These are phyloP conservation scores for Tothia fuscella DNA, from an alignment of 2,329 filamentous ascomycete genomes.

Conservation along the genomic window DNA sequence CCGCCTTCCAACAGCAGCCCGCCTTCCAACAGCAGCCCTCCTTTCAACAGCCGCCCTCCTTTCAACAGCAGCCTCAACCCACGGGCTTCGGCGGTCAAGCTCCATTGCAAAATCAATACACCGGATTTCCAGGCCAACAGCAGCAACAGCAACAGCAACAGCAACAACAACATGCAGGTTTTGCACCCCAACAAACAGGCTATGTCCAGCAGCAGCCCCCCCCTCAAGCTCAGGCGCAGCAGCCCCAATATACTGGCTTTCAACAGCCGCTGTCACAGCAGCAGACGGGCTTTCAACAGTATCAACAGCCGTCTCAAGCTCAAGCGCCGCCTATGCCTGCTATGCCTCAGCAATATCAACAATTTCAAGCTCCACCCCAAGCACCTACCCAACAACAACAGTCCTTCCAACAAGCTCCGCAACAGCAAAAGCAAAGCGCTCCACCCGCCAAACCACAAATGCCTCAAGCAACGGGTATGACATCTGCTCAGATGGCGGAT, in stretches of 20 bases:
- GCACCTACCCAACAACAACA: conserved; percentile 25
- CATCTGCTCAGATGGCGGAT: conserved; percentile 51
- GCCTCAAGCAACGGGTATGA: conserved; percentile 50
- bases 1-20: conserved; percentile 29
- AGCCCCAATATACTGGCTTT: conserved; percentile 59
- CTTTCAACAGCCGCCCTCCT: conserved; percentile 45
- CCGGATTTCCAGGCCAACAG: conserved; percentile 42
- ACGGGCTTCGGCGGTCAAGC: conserved; percentile 31
- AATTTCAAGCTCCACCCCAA: conserved; percentile 17
- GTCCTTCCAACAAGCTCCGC: conserved; percentile 14
- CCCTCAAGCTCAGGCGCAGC: conserved; percentile 45
- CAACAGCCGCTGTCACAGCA: conserved; percentile 37
- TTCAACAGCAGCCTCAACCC: conserved; percentile 51
- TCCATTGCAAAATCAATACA: conserved; percentile 50
- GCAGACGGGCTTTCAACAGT: conserved; percentile 45
- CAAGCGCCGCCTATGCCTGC: conserved; percentile 37
- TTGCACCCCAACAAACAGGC: conserved; percentile 40
- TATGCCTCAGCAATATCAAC: conserved; percentile 31
- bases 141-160: conserved; percentile 38
- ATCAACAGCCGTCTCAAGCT: conserved; percentile 24
- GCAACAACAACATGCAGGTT: conserved; percentile 43
- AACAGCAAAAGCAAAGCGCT: conserved; percentile 33
- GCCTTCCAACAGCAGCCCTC: conserved; percentile 38
- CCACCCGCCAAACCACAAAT: conserved; percentile 49
- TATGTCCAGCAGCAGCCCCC: too few species aligned